Evolutionary conservation across 495 filamentous ascomycete genomes (phyloP).

Genomic region (Tuber indicum): DNA sequence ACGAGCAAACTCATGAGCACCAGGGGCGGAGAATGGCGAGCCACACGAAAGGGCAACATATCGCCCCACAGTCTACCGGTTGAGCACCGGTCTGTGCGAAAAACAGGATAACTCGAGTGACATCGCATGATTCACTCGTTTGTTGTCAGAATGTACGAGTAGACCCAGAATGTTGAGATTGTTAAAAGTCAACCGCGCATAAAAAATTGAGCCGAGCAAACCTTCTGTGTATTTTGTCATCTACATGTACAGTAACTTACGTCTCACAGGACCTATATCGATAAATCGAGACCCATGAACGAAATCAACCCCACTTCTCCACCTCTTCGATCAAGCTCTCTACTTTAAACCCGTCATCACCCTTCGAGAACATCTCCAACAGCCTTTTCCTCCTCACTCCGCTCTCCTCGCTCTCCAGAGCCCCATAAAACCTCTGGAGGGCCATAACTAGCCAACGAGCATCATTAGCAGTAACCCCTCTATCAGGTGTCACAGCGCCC

Average conservation of each 20-base stretch:
- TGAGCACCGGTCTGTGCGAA: not conserved
- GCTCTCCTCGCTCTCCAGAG: constrained; percentile 48
- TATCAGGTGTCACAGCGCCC: constrained; percentile 66
- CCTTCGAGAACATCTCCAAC: constrained; percentile 72
- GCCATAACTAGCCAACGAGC: constrained; percentile 87
- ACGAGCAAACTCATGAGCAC: not conserved
- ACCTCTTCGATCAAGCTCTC: constrained; percentile 79
- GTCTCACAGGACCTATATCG: not conserved
- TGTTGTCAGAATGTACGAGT: not conserved
- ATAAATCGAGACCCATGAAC: not conserved
- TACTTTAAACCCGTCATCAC: constrained; percentile 70
- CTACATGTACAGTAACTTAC: not conserved
- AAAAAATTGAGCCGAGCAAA: not conserved
- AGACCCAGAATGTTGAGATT: not conserved
- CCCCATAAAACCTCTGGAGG: constrained; percentile 89
- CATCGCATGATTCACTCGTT: not conserved
- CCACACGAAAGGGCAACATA: not conserved
- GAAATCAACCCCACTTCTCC: constrained; percentile 51
- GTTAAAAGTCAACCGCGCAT: not conserved
- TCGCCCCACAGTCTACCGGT: not conserved
- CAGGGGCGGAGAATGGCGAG: not conserved
- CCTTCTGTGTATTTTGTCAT: not conserved
- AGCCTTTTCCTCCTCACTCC: constrained; percentile 50
- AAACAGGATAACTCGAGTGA: not conserved
- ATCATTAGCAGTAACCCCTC: constrained; percentile 71